These are phyloP conservation scores for Vitellaria paradoxa DNA, from an alignment of 179 eudicot genomes.

Conservation along the genomic window DNA sequence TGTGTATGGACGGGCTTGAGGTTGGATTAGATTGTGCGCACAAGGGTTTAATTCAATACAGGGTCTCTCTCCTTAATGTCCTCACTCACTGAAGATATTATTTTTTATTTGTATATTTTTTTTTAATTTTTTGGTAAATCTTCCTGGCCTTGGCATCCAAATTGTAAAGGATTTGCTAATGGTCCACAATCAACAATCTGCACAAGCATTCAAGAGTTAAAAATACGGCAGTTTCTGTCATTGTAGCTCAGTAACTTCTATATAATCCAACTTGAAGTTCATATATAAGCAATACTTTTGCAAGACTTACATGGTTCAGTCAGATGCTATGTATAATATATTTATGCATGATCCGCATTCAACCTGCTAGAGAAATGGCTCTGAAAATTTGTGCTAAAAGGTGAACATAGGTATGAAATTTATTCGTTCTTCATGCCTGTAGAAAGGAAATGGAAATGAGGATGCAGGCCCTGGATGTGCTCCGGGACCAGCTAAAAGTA, in stretches of 20 bases:
- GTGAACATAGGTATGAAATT: too few relatives aligned
- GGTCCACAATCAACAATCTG: not conserved
- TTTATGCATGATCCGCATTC: too few relatives aligned
- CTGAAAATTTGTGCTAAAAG: too few relatives aligned
- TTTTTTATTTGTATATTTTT: too few relatives aligned
- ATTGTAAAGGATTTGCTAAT: not conserved
- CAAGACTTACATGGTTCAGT: not conserved
- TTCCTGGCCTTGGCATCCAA: not conserved
- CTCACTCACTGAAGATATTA: slow-evolving; percentile 22
- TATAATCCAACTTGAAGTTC: not conserved
- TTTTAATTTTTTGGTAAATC: not conserved
- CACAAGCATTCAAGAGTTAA: not conserved
- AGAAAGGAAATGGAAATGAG: too few relatives aligned
- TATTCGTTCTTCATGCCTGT: too few relatives aligned
- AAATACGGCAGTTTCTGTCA: too few relatives aligned
- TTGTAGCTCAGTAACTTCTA: not conserved
- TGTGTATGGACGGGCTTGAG: slow-evolving; percentile 25
- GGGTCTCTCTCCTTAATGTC: slow-evolving; percentile 47
- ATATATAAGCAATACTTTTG: not conserved
- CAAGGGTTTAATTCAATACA: slow-evolving; percentile 32
- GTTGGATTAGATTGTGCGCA: slow-evolving; percentile 30
- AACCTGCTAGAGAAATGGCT: too few relatives aligned
- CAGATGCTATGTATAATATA: not conserved
- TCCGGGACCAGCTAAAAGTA: too few relatives aligned
- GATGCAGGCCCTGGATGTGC: too few relatives aligned